Evolutionary conservation across 2,329 filamentous ascomycete species (phyloP).

Genomic region (Aspergillus jensenii): DNA sequence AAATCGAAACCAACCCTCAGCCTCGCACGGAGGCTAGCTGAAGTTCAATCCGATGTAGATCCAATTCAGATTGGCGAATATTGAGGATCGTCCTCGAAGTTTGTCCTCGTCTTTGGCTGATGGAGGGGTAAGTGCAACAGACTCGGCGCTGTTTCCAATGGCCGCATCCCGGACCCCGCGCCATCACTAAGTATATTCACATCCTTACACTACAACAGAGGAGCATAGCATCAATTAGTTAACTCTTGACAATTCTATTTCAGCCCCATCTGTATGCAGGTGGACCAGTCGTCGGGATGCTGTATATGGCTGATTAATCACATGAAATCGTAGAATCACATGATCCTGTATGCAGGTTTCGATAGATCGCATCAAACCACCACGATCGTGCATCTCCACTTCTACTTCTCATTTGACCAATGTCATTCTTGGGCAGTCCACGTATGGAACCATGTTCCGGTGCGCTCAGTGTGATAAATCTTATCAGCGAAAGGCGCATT

Average conservation of each 20-base stretch:
- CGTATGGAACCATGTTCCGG: conserved; percentile 23
- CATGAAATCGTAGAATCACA: not conserved
- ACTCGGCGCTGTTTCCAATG: not conserved
- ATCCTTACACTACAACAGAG: not conserved
- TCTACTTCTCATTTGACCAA: not conserved
- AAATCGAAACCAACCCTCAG: not conserved
- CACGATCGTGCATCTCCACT: not conserved
- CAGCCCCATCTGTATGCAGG: not conserved
- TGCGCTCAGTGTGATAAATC: conserved; percentile 29
- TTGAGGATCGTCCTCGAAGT: not conserved
- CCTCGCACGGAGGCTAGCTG: not conserved
- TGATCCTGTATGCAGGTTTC: not conserved
- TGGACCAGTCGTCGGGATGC: not conserved
- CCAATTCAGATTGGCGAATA: not conserved
- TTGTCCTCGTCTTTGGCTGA: not conserved
- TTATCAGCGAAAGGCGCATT: conserved; percentile 29
- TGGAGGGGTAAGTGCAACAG: not conserved
- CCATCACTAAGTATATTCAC: not conserved
- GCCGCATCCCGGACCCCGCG: not conserved
- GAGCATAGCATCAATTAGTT: not conserved
- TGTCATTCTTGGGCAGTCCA: not conserved
- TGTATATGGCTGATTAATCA: not conserved
- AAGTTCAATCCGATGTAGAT: not conserved
- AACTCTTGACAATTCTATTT: not conserved
- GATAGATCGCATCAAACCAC: not conserved